Percentiles rank a stretch among this genome's conserved stretches.
phyloP scores from a whole-genome alignment of 2,329 filamentous ascomycete genomes.

The Talaromyces sp. region DNA sequence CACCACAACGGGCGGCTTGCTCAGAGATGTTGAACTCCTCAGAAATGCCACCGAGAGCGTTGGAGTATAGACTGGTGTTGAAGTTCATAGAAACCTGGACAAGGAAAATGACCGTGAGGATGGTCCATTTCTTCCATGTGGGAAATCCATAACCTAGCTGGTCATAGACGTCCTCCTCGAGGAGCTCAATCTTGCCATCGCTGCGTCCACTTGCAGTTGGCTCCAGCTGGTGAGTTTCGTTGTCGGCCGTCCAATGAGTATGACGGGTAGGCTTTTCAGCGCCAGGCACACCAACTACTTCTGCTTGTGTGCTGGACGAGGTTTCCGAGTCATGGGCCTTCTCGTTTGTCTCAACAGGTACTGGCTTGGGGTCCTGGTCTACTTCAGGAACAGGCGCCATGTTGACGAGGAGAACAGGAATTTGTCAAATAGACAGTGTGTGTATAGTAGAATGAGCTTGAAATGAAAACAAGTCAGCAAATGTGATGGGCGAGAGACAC shows the following conservation, averaged over 20 bases:
- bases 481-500: not conserved
- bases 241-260: constrained; percentile 17
- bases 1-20: constrained; percentile 66
- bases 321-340: constrained; percentile 27
- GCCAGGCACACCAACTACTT: constrained; percentile 10
- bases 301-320: constrained; percentile 30
- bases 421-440: not conserved
- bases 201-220: constrained; percentile 13
- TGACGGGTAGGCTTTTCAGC: constrained; percentile 18
- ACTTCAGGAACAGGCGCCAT: constrained; percentile 7
- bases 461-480: not conserved
- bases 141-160: constrained; percentile 61
- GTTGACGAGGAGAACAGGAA: not conserved
- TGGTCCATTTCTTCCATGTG: constrained; percentile 63
- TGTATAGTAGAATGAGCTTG: not conserved
- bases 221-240: constrained; percentile 23
- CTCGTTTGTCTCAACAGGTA: constrained; percentile 18
- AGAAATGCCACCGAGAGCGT: constrained; percentile 60
- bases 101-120: constrained; percentile 66
- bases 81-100: constrained; percentile 76
- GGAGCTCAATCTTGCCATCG: constrained; percentile 34
- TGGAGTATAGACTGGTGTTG: constrained; percentile 70
- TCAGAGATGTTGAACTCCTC: constrained; percentile 63
- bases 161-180: constrained; percentile 58
- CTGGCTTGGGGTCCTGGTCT: not conserved